A percentile compares a stretch with the other conserved stretches of the same genome.
Evolutionary conservation across 441 rosid genomes (phyloP).

Genomic region (Erodium trifolium): DNA sequence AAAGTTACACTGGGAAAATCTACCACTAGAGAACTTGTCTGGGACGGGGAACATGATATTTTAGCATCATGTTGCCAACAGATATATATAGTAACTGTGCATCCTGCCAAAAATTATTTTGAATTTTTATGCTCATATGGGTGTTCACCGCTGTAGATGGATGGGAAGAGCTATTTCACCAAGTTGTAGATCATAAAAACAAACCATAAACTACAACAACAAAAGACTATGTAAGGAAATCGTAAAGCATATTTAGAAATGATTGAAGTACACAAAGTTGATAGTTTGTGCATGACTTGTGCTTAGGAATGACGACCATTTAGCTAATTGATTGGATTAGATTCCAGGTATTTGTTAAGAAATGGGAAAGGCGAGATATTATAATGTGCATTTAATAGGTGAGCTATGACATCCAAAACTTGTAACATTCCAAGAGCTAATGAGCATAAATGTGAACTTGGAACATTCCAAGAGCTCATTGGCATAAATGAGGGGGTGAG

Average conservation of each 20-base stretch:
- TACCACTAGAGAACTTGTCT: no score
- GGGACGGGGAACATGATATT: not conserved
- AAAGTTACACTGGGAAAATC: no score
- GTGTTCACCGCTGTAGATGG: not conserved
- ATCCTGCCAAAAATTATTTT: not conserved
- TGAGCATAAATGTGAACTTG: no score
- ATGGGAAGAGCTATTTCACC: not conserved
- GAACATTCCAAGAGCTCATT: not conserved
- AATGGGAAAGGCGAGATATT: not conserved
- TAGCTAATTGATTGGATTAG: not conserved
- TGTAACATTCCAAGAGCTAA: not conserved
- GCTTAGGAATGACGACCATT: not conserved
- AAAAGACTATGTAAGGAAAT: not conserved
- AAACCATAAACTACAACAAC: not conserved
- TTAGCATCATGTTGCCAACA: not conserved
- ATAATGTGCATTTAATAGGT: not conserved
- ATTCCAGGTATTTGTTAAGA: not conserved
- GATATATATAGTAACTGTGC: not conserved
- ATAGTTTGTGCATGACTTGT: not conserved
- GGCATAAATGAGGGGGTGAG: no score
- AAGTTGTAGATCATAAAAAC: not conserved
- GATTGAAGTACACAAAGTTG: not conserved
- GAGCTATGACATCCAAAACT: not conserved
- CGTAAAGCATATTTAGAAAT: not conserved
- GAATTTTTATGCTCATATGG: not conserved